Base-by-base conservation (phyloP, 257 asterid species). In the Avicennia marina region DNA sequence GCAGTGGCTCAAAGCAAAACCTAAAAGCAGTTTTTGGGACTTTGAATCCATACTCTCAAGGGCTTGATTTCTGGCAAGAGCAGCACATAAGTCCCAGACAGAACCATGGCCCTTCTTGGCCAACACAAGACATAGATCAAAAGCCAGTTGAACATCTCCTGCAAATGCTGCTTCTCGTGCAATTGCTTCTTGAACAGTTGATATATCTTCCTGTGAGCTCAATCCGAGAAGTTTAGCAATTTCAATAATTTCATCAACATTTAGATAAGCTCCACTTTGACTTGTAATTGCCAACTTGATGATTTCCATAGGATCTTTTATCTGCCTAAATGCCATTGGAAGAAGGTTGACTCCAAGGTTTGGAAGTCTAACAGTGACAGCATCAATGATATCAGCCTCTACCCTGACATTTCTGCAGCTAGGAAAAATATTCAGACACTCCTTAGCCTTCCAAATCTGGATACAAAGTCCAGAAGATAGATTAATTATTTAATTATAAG, bases 361-460 rank as follows among this genome's bases (percentile, higher is more conserved):
- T 45, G 99, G 99, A 73, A 93, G 99, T 68, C 81, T 93, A 64
- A 80, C 76, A n/a, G 97, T 84, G 67, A 93, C 75, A 65, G 94
- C 97, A 60, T 89, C 90, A 56, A 89, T 78, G 43, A 83, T 68
- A 72, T 93, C 97, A 70, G 89, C 85, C 72, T 93, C 99, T 51
- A 70, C 84, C 80, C 88, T 76, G 73, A 84, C 84, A 71, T 62
- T 83, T 80, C 97, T 84, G 79, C 91, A 83, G 78, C 78, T 76
- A 45, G 95, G 94, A 64, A 89, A 78, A 63, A 93, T 86, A 76
- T 70, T 82, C 66, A 93, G 77, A 71, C 99, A 93, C 67, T 93
- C 99, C 87, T 86, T 93, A 46, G 99, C 97, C 87, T 89, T 93
- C 97, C 99, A 93, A 62, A 93, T 81, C 98, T 91, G 75, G 33